Conservation (phyloP, 2,329 filamentous ascomycete genomes). For the Leptoxyphium fumago region DNA sequence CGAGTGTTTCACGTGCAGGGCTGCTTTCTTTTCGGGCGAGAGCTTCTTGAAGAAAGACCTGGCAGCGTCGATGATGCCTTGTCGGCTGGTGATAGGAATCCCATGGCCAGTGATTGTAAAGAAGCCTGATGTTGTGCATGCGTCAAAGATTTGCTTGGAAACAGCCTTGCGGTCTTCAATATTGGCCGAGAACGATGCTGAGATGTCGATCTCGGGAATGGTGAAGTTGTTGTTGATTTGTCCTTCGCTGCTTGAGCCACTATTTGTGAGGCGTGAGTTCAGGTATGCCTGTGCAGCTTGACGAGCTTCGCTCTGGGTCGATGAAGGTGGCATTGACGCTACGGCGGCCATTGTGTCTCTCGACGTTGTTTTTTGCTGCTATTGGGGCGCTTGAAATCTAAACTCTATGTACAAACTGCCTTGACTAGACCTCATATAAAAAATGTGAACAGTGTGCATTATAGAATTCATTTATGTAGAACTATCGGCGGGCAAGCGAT, state of each 20-base stretch:
- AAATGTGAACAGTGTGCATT: too few species aligned
- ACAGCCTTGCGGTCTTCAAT: conserved; percentile 21
- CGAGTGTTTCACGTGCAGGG: conserved; percentile 25
- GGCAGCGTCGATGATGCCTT: conserved; percentile 22
- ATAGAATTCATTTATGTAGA: too few species aligned
- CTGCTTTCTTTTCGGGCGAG: conserved; percentile 21
- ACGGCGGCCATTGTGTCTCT: neutral
- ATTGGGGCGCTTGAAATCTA: too few species aligned
- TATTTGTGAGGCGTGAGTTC: conserved; percentile 18
- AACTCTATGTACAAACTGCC: too few species aligned
- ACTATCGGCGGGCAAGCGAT: too few species aligned
- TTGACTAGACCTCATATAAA: too few species aligned
- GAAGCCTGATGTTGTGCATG: conserved; percentile 25
- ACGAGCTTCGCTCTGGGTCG: conserved; percentile 19
- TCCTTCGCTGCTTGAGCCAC: conserved; percentile 1
- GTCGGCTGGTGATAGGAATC: conserved; percentile 15
- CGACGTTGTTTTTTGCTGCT: too few species aligned
- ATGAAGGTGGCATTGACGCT: neutral
- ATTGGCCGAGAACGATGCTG: conserved; percentile 20
- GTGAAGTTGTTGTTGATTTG: conserved; percentile 12
- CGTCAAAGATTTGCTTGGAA: conserved; percentile 23
- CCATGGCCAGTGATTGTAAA: conserved; percentile 28
- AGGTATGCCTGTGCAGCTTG: conserved; percentile 20
- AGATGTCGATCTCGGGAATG: conserved; percentile 25
- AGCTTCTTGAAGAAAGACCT: conserved; percentile 23